A percentile compares a stretch with the other conserved stretches of the same genome.
These are phyloP conservation scores for Saitozyma podzolica DNA, from an alignment of 768 basidiomycete species.

Conservation along the genomic window DNA sequence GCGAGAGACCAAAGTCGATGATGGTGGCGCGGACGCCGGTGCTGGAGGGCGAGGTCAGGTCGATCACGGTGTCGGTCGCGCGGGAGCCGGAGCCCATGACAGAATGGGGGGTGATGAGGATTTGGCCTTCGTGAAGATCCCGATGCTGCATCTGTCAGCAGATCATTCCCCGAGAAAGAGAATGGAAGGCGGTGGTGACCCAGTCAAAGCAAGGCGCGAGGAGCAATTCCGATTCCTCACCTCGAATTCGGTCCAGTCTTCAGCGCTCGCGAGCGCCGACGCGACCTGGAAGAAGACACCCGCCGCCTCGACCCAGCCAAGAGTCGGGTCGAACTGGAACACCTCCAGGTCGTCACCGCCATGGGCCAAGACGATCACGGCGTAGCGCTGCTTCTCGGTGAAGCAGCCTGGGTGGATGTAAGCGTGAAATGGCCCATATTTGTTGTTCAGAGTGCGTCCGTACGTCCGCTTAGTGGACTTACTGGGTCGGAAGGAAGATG, in stretches of 20 bases:
- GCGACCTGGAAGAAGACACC: constrained; percentile 89
- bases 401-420: constrained; percentile 10
- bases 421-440: constrained; percentile 9
- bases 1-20: constrained; percentile 91
- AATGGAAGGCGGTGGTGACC: too few relatives aligned
- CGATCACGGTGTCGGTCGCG: background rate
- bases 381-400: constrained; percentile 73
- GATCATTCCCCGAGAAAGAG: constrained; percentile 6
- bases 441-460: background rate
- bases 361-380: constrained; percentile 84
- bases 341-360: constrained; percentile 88
- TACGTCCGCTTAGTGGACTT: constrained; percentile 25
- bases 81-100: background rate
- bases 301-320: constrained; percentile 80
- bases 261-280: constrained; percentile 73
- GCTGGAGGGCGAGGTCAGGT: constrained; percentile 47
- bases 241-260: constrained; percentile 80
- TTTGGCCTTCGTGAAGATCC: constrained; percentile 98
- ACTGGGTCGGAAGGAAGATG: constrained; percentile 85
- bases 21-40: constrained; percentile 73
- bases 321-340: constrained; percentile 61
- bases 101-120: constrained; percentile 64
- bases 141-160: constrained; percentile 69
- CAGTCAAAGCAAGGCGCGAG: background rate
- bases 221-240: constrained; percentile 57